Conservation (phyloP, 106 monocot species). For the Posidonia australis region DNA sequence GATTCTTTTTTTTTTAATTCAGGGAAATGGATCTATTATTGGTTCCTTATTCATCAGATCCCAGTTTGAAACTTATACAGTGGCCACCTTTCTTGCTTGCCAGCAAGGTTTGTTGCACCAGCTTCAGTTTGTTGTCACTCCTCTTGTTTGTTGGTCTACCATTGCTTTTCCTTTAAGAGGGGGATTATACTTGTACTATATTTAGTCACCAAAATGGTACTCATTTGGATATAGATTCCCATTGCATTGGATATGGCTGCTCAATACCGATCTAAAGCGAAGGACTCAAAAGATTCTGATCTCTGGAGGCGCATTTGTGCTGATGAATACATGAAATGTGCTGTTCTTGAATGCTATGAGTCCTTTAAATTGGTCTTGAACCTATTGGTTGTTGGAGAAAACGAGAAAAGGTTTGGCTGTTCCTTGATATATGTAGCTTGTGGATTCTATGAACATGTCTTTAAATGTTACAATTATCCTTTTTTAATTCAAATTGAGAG, state of each 20-base stretch:
- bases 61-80: constrained; percentile 82
- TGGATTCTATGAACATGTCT: not conserved
- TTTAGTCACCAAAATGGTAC: not conserved
- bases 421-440: not conserved
- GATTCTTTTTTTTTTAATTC: constrained; percentile 13
- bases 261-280: constrained; percentile 61
- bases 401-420: constrained; percentile 66
- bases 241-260: constrained; percentile 97
- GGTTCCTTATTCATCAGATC: constrained; percentile 93
- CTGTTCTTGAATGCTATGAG: constrained; percentile 93
- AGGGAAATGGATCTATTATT: constrained; percentile 97
- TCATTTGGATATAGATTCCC: constrained; percentile 56
- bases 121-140: not conserved
- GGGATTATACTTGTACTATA: not conserved
- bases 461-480: no score
- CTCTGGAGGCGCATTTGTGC: constrained; percentile 95
- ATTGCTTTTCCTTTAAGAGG: not conserved
- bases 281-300: constrained; percentile 66
- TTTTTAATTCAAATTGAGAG: not conserved
- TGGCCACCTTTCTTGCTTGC: constrained; percentile 99
- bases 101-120: constrained; percentile 57
- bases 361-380: constrained; percentile 92
- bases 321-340: constrained; percentile 99
- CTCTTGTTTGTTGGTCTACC: not conserved
- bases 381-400: constrained; percentile 83